Evolutionary conservation across 179 eudicot genomes (phyloP).

Genomic region (Heliamphora pulchella): DNA sequence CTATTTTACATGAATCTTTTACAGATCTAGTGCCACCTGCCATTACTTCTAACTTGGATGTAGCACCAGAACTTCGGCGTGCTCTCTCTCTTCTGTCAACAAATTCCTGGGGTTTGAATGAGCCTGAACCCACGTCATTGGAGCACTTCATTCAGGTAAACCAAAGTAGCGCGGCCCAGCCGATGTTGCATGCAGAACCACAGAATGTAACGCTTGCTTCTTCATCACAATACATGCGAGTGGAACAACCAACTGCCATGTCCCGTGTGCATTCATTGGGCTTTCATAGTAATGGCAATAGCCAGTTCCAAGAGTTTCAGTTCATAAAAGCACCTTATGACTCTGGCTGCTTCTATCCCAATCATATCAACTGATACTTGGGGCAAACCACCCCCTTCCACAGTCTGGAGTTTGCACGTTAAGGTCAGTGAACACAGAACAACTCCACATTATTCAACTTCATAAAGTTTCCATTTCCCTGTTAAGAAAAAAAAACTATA

Average conservation of each 20-base stretch:
- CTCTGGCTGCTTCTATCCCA: slow-evolving; percentile 15
- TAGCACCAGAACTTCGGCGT: slow-evolving; percentile 20
- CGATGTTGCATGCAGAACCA: slow-evolving; percentile 13
- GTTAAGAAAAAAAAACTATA: not conserved
- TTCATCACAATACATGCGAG: slow-evolving; percentile 6
- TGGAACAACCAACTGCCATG: slow-evolving; percentile 10
- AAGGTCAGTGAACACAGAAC: slow-evolving; percentile 12
- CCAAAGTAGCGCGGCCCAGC: slow-evolving; percentile 14
- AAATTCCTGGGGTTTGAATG: slow-evolving; percentile 26
- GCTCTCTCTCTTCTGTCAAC: slow-evolving; percentile 48
- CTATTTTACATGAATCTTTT: not conserved
- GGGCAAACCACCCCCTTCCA: not conserved
- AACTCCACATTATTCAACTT: not conserved
- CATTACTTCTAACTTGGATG: slow-evolving; percentile 10
- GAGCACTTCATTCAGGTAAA: slow-evolving; percentile 17
- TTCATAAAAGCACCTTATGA: slow-evolving; percentile 25
- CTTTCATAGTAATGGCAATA: slow-evolving; percentile 10
- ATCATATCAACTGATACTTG: slow-evolving; percentile 11
- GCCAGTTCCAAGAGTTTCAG: slow-evolving; percentile 29
- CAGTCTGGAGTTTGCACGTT: not conserved
- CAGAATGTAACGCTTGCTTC: slow-evolving; percentile 1
- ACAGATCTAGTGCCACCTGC: slow-evolving; percentile 13
- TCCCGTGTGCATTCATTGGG: slow-evolving; percentile 9
- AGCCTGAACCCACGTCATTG: slow-evolving; percentile 18
- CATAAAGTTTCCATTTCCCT: not conserved